These are phyloP conservation scores for Penicillium macrosclerotiorum DNA, from an alignment of 495 filamentous ascomycete species.

Conservation along the genomic window DNA sequence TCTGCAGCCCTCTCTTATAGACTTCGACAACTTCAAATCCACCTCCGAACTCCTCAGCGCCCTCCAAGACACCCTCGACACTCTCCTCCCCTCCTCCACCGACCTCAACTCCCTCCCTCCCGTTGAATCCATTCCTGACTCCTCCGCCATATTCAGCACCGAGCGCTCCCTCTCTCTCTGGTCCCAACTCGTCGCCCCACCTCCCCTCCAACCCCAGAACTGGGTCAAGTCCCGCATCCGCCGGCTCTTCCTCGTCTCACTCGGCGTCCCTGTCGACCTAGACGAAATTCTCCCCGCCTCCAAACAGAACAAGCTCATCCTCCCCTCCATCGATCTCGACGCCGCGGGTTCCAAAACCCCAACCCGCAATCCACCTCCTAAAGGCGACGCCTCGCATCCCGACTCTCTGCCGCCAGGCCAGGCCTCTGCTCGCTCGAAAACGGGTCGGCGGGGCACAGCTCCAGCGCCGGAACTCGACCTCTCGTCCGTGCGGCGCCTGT, in stretches of 20 bases:
- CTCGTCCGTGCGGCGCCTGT: conserved; percentile 72
- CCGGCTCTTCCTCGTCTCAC: conserved; percentile 90
- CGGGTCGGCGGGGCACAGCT: conserved; percentile 51
- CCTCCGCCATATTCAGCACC: conserved; percentile 51
- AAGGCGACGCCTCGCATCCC: conserved; percentile 51
- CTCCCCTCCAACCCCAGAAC: conserved; percentile 91
- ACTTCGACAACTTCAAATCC: conserved; percentile 63
- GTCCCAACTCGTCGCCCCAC: conserved; percentile 93
- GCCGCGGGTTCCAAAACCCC: conserved; percentile 25
- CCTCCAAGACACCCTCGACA: conserved; percentile 51
- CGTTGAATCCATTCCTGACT: conserved; percentile 42
- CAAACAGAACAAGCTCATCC: conserved; percentile 95
- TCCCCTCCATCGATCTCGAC: conserved; percentile 74
- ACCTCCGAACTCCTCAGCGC: conserved; percentile 45
- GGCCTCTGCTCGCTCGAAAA: conserved; percentile 39
- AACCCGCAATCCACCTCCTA: conserved; percentile 42
- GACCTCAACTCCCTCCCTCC: conserved; percentile 40
- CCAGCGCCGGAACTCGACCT: conserved; percentile 77
- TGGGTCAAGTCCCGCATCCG: conserved; percentile 97
- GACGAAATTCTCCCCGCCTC: conserved; percentile 96
- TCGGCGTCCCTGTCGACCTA: conserved; percentile 93
- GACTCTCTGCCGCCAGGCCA: conserved; percentile 36
- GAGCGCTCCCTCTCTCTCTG: conserved; percentile 82
- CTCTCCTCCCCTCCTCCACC: conserved; percentile 52
- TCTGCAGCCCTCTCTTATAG: conserved; percentile 64